phyloP scores from a whole-genome alignment of 169 alveolate species.

The Cyclospora cayetanensis region DNA sequence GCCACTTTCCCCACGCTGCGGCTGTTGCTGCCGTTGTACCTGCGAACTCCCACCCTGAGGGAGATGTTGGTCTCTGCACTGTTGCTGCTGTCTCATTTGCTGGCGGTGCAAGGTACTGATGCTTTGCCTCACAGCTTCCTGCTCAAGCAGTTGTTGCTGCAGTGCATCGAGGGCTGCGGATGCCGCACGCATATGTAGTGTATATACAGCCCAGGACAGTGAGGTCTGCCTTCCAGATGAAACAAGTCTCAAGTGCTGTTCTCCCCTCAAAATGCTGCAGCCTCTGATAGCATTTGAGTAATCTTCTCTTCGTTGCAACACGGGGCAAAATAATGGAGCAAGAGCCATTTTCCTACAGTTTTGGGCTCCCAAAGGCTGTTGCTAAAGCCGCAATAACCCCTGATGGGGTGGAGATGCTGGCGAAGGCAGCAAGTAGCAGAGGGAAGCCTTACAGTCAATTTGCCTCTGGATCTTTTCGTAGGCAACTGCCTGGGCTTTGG shows the following conservation, averaged over 20 bases:
- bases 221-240: background rate
- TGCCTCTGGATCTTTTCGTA: slow-evolving; percentile 27
- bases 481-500: slow-evolving; percentile 38
- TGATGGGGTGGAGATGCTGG: too few species aligned
- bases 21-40: slow-evolving; percentile 32
- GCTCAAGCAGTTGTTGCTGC: slow-evolving; percentile 37
- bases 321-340: too few species aligned
- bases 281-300: too few species aligned
- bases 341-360: too few species aligned
- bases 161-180: slow-evolving; percentile 52
- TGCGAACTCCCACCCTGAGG: too few species aligned
- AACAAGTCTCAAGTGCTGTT: too few species aligned
- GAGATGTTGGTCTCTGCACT: too few species aligned
- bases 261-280: too few species aligned
- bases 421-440: slow-evolving; percentile 3
- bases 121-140: slow-evolving; percentile 31
- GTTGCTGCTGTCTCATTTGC: too few species aligned
- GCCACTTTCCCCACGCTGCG: slow-evolving; percentile 12
- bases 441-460: background rate
- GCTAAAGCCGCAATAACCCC: too few species aligned
- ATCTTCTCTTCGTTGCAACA: too few species aligned
- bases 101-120: slow-evolving; percentile 37
- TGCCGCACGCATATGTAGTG: background rate
- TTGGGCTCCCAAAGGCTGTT: too few species aligned
- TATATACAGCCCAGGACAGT: background rate